A percentile compares a stretch with the other conserved stretches of the same genome.
phyloP scores from a whole-genome alignment of 305 asterid genomes.

The Euphrasia arctica region DNA sequence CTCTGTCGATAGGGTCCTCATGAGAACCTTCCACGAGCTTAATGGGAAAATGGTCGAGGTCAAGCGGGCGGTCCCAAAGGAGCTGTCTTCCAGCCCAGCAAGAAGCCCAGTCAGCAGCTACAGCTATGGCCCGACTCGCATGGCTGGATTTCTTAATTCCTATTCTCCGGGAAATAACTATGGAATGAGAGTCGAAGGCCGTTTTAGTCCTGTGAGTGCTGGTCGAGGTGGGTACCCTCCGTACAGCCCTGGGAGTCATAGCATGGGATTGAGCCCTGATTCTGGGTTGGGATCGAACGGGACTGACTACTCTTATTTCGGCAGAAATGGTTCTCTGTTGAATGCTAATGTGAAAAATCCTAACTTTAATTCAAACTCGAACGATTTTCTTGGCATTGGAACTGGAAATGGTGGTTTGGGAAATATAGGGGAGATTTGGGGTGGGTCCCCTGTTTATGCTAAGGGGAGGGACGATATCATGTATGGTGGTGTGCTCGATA shows the following conservation, averaged over 20 bases:
- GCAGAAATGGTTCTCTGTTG: slow-evolving; percentile 37
- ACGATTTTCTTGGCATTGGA: slow-evolving; percentile 41
- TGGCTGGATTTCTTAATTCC: slow-evolving; percentile 28
- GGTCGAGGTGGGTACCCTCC: slow-evolving; percentile 39
- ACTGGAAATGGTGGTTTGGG: slow-evolving; percentile 51
- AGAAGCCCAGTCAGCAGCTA: slow-evolving; percentile 31
- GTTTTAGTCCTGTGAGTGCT: slow-evolving; percentile 39
- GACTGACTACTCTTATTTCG: slow-evolving; percentile 34
- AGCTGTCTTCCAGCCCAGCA: slow-evolving; percentile 40
- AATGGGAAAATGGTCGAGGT: slow-evolving; percentile 82
- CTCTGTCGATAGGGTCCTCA: slow-evolving; percentile 69
- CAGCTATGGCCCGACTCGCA: slow-evolving; percentile 31
- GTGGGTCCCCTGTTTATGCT: slow-evolving; percentile 39
- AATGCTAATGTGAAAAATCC: slow-evolving; percentile 28
- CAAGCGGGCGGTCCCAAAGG: slow-evolving; percentile 56
- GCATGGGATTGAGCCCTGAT: slow-evolving; percentile 34
- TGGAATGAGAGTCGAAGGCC: slow-evolving; percentile 40
- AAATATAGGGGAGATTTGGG: slow-evolving; percentile 63
- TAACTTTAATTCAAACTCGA: slow-evolving; percentile 32
- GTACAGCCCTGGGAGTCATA: slow-evolving; percentile 30
- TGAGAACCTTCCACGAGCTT: slow-evolving; percentile 71
- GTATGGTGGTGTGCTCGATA: slow-evolving; percentile 38
- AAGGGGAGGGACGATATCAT: slow-evolving; percentile 35
- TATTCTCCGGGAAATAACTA: slow-evolving; percentile 34
- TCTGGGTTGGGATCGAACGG: slow-evolving; percentile 33